A percentile compares a stretch with the other conserved stretches of the same genome.
Conservation (phyloP, 2,329 filamentous ascomycete genomes). For the Scopulariopsis brevicaulis region DNA sequence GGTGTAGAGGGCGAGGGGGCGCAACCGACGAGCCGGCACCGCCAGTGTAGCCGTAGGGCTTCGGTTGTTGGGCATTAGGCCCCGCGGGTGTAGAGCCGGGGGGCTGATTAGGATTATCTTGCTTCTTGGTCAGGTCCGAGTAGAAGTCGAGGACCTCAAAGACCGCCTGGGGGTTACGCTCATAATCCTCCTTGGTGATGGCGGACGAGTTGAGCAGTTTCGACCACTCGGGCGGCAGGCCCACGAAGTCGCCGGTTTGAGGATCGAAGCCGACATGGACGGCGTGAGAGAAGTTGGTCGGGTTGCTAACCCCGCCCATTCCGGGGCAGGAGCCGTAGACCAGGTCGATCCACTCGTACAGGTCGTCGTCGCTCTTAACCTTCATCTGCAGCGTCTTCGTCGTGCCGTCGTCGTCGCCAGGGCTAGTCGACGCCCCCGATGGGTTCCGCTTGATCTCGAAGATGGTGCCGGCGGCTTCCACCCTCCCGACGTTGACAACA, state of each 20-base stretch:
- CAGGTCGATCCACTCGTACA: constrained; percentile 98
- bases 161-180: constrained; percentile 83
- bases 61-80: constrained; percentile 41
- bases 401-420: constrained; percentile 68
- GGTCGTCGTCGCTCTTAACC: constrained; percentile 89
- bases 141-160: constrained; percentile 79
- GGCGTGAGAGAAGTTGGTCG: constrained; percentile 93
- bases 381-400: constrained; percentile 81
- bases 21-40: constrained; percentile 48
- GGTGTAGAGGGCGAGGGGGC: constrained; percentile 46
- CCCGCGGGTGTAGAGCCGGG: constrained; percentile 58
- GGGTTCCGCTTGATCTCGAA: constrained; percentile 82
- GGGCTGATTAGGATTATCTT: constrained; percentile 59
- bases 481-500: constrained; percentile 80
- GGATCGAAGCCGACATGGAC: constrained; percentile 98
- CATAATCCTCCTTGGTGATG: constrained; percentile 97
- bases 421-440: constrained; percentile 56
- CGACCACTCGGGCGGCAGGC: constrained; percentile 92
- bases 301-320: constrained; percentile 97
- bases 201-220: constrained; percentile 91
- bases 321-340: constrained; percentile 94
- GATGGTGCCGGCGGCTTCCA: constrained; percentile 82
- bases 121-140: constrained; percentile 68
- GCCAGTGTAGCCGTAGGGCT: constrained; percentile 46
- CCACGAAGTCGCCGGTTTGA: constrained; percentile 87